Evolutionary conservation across 371 early-diverging fungal species (phyloP).

Genomic region (Rhizopus delemar): DNA sequence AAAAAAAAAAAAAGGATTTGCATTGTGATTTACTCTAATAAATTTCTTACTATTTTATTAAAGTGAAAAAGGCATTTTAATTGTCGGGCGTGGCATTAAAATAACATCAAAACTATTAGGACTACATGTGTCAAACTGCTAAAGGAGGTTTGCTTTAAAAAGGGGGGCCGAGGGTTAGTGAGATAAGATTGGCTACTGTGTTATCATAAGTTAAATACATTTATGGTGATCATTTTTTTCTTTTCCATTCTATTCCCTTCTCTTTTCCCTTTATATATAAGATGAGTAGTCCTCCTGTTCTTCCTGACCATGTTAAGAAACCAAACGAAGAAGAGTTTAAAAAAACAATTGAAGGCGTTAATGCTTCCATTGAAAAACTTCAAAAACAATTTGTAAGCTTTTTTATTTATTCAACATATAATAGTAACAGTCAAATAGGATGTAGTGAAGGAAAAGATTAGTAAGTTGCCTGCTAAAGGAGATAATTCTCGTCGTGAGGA

Average conservation of each 20-base stretch:
- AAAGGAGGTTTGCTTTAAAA: too few species aligned
- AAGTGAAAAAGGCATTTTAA: too few species aligned
- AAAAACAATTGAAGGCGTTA: constrained; percentile 51
- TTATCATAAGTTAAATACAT: too few species aligned
- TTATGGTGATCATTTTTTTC: background rate
- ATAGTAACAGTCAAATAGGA: constrained; percentile 38
- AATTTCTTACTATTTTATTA: too few species aligned
- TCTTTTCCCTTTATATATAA: constrained; percentile 6
- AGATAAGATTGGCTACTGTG: too few species aligned
- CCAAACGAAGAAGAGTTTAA: constrained; percentile 54
- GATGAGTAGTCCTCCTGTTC: constrained; percentile 28
- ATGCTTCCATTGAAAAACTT: constrained; percentile 57
- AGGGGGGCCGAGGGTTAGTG: too few species aligned
- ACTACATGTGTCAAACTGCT: too few species aligned
- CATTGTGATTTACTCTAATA: too few species aligned
- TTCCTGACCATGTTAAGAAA: constrained; percentile 48
- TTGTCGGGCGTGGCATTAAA: too few species aligned
- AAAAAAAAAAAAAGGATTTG: too few species aligned
- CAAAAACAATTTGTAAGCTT: constrained; percentile 58
- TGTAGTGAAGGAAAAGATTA: constrained; percentile 62
- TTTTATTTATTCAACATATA: background rate
- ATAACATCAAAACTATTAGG: too few species aligned
- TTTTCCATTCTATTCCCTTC: background rate
- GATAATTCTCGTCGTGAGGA: constrained; percentile 55
- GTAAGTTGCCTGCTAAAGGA: constrained; percentile 41